Evolutionary conservation across 83 land plant species (phyloP).

Genomic region (Picea abies): DNA sequence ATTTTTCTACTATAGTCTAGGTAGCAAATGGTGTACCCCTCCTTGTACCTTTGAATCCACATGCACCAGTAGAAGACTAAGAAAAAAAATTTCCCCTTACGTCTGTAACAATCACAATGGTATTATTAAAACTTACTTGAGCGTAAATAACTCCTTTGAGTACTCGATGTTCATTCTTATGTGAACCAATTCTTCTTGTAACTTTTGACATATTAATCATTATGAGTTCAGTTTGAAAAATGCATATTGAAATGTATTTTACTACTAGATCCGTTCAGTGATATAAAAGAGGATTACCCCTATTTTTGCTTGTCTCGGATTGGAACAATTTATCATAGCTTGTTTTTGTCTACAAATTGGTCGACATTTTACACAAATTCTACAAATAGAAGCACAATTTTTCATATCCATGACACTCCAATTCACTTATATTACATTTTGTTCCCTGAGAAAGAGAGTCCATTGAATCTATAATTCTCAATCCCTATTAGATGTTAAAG

Average conservation of each 20-base stretch:
- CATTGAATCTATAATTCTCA: background rate
- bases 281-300: background rate
- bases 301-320: conserved; percentile 10
- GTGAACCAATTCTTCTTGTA: background rate
- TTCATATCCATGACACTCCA: background rate
- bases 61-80: background rate
- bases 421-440: background rate
- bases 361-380: conserved; percentile 9
- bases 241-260: background rate
- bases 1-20: background rate
- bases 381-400: conserved; percentile 1
- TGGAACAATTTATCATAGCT: conserved; percentile 15
- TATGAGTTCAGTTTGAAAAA: background rate
- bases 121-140: background rate
- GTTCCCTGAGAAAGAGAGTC: background rate
- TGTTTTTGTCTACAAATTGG: conserved; percentile 2
- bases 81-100: background rate
- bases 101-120: background rate
- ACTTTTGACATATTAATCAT: background rate
- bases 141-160: background rate
- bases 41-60: conserved; percentile 13
- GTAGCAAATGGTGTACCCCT: conserved; percentile 11
- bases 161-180: background rate
- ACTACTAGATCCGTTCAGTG: background rate
- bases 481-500: background rate